A percentile compares a stretch with the other conserved stretches of the same genome.
These are phyloP conservation scores for Paraglomus brasilianum DNA, from an alignment of 192 early-diverging fungal species.

Conservation along the genomic window DNA sequence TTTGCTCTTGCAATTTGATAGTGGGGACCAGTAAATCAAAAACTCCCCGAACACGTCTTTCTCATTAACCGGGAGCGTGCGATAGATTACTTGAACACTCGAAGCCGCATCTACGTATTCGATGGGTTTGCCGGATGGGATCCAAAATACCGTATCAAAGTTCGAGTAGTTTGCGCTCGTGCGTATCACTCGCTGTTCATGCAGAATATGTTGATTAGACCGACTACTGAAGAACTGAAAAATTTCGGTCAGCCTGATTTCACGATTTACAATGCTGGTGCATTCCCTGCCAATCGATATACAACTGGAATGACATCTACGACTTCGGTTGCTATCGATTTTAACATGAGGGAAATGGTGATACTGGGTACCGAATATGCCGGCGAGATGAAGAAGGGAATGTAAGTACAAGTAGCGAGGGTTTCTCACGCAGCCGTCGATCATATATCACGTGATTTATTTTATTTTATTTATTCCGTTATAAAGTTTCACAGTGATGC, in stretches of 20 bases:
- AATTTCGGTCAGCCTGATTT: conserved; percentile 95
- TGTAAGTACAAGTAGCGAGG: conserved; percentile 29
- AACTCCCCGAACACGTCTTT: conserved; percentile 78
- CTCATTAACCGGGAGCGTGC: conserved; percentile 95
- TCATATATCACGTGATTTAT: background rate
- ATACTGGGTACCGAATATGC: conserved; percentile 98
- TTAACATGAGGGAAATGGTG: conserved; percentile 93
- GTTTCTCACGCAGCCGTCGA: background rate
- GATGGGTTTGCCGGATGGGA: conserved; percentile 99
- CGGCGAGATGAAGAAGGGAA: conserved; percentile 99
- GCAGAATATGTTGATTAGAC: conserved; percentile 99
- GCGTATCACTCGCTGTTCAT: conserved; percentile 98
- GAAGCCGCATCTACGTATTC: conserved; percentile 89
- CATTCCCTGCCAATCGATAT: conserved; percentile 91
- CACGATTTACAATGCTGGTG: conserved; percentile 96
- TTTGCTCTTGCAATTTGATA: conserved; percentile 15
- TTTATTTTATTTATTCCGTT: conserved; percentile 10
- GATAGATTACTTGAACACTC: conserved; percentile 95
- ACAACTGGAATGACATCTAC: conserved; percentile 94
- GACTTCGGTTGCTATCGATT: conserved; percentile 91
- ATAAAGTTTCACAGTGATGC: conserved; percentile 93
- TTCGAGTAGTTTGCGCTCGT: conserved; percentile 90
- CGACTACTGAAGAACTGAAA: conserved; percentile 84
- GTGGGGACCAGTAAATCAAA: conserved; percentile 98
- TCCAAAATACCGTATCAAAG: conserved; percentile 96